Conservation (phyloP, 768 basidiomycete genomes). For the Nidularia pulvinata region DNA sequence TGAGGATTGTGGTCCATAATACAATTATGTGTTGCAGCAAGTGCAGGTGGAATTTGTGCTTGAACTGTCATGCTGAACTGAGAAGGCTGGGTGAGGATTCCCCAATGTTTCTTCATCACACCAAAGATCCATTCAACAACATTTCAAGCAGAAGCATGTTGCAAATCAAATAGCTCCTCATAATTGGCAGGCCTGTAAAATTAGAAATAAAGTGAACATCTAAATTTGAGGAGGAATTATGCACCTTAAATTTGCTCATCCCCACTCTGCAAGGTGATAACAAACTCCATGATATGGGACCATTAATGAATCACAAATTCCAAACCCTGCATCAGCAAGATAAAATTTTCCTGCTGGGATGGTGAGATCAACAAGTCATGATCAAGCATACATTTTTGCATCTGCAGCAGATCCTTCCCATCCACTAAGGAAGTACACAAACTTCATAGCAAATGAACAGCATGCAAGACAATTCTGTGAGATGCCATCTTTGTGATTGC, state of each 20-base stretch:
- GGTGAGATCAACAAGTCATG: slow-evolving; percentile 14
- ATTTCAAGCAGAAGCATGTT: slow-evolving; percentile 28
- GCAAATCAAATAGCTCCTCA: slow-evolving; percentile 33
- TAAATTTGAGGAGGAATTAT: background rate
- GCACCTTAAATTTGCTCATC: slow-evolving; percentile 5
- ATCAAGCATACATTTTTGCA: slow-evolving; percentile 22
- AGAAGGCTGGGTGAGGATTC: slow-evolving; percentile 1
- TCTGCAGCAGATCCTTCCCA: slow-evolving; percentile 37
- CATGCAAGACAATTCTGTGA: slow-evolving; percentile 33
- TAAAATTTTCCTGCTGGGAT: slow-evolving; percentile 26
- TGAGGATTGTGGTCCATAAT: slow-evolving; percentile 6
- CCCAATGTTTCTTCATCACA: slow-evolving; percentile 10
- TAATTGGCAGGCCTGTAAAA: slow-evolving; percentile 22
- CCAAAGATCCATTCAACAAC: slow-evolving; percentile 37
- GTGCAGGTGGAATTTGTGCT: slow-evolving; percentile 6
- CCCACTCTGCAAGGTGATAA: slow-evolving; percentile 32
- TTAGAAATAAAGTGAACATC: background rate
- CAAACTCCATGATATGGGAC: slow-evolving; percentile 29
- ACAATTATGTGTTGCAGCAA: slow-evolving; percentile 8
- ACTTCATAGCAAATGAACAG: slow-evolving; percentile 24
- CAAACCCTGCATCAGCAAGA: slow-evolving; percentile 31
- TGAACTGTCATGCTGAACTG: slow-evolving; percentile 6
- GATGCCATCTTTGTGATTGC: slow-evolving; percentile 22
- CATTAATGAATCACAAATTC: slow-evolving; percentile 23
- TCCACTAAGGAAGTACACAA: slow-evolving; percentile 29